phyloP scores from a whole-genome alignment of 2,329 filamentous ascomycete species.

The Dactylellina leptospora region DNA sequence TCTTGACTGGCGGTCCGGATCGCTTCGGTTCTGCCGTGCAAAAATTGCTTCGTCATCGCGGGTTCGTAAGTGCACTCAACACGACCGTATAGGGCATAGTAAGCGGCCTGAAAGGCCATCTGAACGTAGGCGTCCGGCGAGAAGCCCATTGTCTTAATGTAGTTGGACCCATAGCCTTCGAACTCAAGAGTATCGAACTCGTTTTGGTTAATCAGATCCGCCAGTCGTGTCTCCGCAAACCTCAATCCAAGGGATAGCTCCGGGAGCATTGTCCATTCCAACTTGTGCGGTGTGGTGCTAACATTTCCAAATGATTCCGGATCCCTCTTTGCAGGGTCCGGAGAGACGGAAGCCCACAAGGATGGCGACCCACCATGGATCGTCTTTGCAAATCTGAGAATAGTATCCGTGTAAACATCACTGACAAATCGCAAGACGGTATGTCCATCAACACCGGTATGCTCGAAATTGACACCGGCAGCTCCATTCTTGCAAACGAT shows the following conservation, averaged over 20 bases:
- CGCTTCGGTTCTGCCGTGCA: constrained; percentile 94
- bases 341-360: constrained; percentile 88
- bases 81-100: constrained; percentile 93
- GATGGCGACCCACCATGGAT: constrained; percentile 94
- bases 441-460: constrained; percentile 96
- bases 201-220: constrained; percentile 94
- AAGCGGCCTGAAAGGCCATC: constrained; percentile 98
- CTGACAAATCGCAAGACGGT: constrained; percentile 96
- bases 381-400: constrained; percentile 89
- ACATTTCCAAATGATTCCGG: constrained; percentile 92
- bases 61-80: constrained; percentile 97
- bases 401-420: constrained; percentile 96
- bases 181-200: constrained; percentile 96
- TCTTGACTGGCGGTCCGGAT: constrained; percentile 85
- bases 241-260: constrained; percentile 89
- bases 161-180: constrained; percentile 88
- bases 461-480: constrained; percentile 98
- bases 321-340: constrained; percentile 90
- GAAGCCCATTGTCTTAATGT: constrained; percentile 96
- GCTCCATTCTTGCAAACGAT: constrained; percentile 99
- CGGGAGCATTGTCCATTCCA: constrained; percentile 97
- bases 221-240: constrained; percentile 92
- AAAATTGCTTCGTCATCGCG: constrained; percentile 94
- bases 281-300: constrained; percentile 89
- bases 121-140: constrained; percentile 97